Percentiles rank a stretch among this genome's conserved stretches.
These are phyloP conservation scores for Ascochyta clinopodiicola DNA, from an alignment of 2,329 filamentous ascomycete species.

Conservation along the genomic window DNA sequence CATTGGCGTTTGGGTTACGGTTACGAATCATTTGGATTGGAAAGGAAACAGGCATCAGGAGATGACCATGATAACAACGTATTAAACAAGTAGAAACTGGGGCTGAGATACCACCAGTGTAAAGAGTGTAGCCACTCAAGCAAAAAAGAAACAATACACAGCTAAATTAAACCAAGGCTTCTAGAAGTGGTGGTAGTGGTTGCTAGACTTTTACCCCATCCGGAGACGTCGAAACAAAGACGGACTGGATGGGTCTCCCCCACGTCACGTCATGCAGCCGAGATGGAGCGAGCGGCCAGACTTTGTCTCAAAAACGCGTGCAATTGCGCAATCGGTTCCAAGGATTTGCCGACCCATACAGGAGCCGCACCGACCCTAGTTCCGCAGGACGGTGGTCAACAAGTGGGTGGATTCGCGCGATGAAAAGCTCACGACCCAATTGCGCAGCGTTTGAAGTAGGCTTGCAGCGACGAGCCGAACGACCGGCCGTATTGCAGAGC, in stretches of 20 bases:
- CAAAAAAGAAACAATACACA: not conserved
- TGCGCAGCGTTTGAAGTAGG: constrained; percentile 8
- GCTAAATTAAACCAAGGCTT: not conserved
- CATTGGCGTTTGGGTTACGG: constrained; percentile 49
- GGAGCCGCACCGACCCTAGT: constrained; percentile 28
- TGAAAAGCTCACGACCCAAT: constrained; percentile 12
- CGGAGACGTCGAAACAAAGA: constrained; percentile 10
- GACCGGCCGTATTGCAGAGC: constrained; percentile 10
- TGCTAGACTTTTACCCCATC: constrained; percentile 9
- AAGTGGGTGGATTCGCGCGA: constrained; percentile 12
- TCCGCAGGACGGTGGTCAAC: constrained; percentile 21
- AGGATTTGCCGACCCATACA: constrained; percentile 42
- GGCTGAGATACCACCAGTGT: constrained; percentile 33
- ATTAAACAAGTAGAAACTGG: constrained; percentile 14
- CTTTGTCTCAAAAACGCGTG: constrained; percentile 37
- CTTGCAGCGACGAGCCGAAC: constrained; percentile 17
- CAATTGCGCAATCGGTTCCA: constrained; percentile 49
- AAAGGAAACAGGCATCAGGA: constrained; percentile 12
- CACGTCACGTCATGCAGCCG: constrained; percentile 15
- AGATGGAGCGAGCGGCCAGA: constrained; percentile 8
- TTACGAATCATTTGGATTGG: constrained; percentile 18
- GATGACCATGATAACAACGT: constrained; percentile 17
- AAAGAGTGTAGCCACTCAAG: constrained; percentile 9
- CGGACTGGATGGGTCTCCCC: not conserved
- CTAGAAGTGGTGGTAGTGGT: not conserved